Evolutionary conservation across 805 yeast species (phyloP), one percentile per base, ranked within the genome.

Genomic region (Teunomyces cretensis): DNA sequence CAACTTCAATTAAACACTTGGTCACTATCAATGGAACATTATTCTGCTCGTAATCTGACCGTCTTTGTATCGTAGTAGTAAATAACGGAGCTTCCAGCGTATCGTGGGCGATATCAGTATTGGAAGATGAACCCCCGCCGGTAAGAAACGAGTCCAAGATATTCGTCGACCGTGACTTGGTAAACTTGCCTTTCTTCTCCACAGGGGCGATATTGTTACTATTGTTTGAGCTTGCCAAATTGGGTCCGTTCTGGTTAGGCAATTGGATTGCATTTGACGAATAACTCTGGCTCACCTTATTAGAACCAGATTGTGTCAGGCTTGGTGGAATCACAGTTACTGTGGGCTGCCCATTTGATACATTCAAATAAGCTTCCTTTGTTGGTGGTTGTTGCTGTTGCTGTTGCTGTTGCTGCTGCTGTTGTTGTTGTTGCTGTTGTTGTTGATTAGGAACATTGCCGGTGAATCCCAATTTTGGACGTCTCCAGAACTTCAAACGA

Each of bases 1-100:
- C 97, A 43, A 94, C 89, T 54, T 85, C 94, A 17, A 73, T 70
- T 5, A 90, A 66, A 65, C 97, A 88, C 46, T 80, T 73, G 9
- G 83, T 70, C 9, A 94, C 76, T 24, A 94, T 78, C 52, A 79
- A 65, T 9, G 99, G 99, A 9, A 88, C 75, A 9, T 61, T 52
- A 26, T 78, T 70, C 12, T 76, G 74, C 58, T 92, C 99, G 52
- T 65, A 73, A 12, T 68, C 67, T 11, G 87, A 76, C 42, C 96
- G 73, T 44, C 76, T 72, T 47, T 82, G 84, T 43, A 92, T 72
- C 1, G 89, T 74, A 8, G 81, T 72, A 30, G 75, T 68, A 51
- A 78, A 74, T 19, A 75, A 60, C 15, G 71, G 63, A 15, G 51
- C 65, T 2, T 49, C 55, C 12, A 30, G 43, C n/a, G 37, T 38